Base-by-base conservation (phyloP, 331 rosid genomes). In the Telfairia occidentalis region DNA sequence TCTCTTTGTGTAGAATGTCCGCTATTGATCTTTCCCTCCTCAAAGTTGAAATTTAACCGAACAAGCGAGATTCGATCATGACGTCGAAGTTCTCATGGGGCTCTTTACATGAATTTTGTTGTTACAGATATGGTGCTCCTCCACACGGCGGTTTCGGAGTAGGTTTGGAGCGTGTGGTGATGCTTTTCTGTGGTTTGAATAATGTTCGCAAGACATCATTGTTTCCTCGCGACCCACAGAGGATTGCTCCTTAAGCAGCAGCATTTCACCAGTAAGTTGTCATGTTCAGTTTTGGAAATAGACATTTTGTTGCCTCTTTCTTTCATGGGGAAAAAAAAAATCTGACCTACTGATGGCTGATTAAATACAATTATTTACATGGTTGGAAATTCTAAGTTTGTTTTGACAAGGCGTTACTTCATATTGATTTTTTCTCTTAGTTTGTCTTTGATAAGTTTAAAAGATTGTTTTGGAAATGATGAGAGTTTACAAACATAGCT, bases 121-220 rank as follows among this genome's bases (percentile, higher is more conserved):
- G 38, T 81, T 78, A 75, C 92, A 95, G 99, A 82, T 95, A 92
- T 58, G 99, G 99, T 35, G 93, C 89, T 70, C 93, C 97, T 23
- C 92, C 90, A 1, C 99, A 95, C 8, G 99, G 97, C 46, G 99
- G 99, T 10, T 92, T 95, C 54, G 99, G 99, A 28, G 97, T 87
- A 34, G 99, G 99, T 34, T 83, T 92, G 85, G 99, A 95, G 83
- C 96, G 99, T 0, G 97, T 92, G 0, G 96, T 89, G 63, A 95
- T 95, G 99, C 99, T 92, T 19, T 95, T 89, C 79, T 92, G 96
- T 21, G 99, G 97, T 29, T 77, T 95, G 78, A 89, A 90, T n/a
- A n/a, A n/a, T n/a, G n/a, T n/a, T n/a, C n/a, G 97, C 57, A 95
- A 92, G 48, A 84, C 99, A 21, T 92, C 99, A 0, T 79, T 90